A percentile compares a stretch with the other conserved stretches of the same genome.
These are phyloP conservation scores for Leishmania gerbilli DNA, from an alignment of 208 protist species.

Conservation along the genomic window DNA sequence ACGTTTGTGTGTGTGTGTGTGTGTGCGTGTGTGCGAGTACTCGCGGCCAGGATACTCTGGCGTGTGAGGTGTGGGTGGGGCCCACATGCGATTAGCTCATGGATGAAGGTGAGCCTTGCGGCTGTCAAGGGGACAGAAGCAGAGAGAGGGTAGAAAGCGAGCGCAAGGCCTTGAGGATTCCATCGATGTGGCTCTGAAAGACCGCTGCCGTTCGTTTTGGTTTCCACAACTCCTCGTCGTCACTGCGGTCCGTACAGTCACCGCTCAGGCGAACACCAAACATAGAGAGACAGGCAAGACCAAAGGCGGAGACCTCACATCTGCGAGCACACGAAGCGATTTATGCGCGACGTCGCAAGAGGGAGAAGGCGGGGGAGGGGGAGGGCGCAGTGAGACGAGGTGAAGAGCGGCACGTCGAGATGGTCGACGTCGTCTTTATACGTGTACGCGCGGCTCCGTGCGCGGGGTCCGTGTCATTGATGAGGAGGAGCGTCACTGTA, in stretches of 20 bases:
- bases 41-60: no score
- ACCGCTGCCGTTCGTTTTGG: background rate
- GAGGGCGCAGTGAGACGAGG: conserved; percentile 1
- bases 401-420: background rate
- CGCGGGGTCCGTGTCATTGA: background rate
- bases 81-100: background rate
- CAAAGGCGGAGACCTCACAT: background rate
- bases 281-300: background rate
- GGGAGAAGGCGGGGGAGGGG: background rate
- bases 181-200: background rate
- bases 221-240: background rate
- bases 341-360: background rate
- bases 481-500: background rate
- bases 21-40: no score
- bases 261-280: background rate
- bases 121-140: background rate
- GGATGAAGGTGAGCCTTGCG: background rate
- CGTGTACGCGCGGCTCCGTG: background rate
- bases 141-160: background rate
- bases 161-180: background rate
- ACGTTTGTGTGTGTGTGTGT: background rate
- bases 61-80: background rate
- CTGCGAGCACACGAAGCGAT: background rate
- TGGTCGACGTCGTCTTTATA: background rate
- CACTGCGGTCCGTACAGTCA: background rate